These are phyloP conservation scores for Eucalyptus pauciflora DNA, from an alignment of 345 rosid species.

Conservation along the genomic window DNA sequence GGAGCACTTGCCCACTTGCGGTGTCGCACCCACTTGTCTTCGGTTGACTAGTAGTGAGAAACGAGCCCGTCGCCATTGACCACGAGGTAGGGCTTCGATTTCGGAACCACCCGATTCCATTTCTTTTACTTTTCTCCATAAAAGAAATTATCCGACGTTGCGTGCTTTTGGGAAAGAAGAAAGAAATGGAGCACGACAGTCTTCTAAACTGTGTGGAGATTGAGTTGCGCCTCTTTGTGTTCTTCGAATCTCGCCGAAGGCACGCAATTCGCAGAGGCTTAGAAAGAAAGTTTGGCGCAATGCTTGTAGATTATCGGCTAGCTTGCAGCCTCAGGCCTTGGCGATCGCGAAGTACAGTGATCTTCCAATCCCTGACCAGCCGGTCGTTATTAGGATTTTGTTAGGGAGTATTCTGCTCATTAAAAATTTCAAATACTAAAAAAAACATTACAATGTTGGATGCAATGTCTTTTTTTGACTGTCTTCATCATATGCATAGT, in stretches of 20 bases:
- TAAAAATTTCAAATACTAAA: neutral
- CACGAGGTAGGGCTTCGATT: neutral
- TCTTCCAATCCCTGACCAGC: too few relatives aligned
- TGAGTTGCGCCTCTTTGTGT: too few relatives aligned
- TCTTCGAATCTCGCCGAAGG: too few relatives aligned
- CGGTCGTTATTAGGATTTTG: too few relatives aligned
- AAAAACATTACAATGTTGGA: neutral
- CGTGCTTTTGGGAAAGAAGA: neutral
- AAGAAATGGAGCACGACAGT: neutral
- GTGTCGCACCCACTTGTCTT: neutral
- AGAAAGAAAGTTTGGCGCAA: too few relatives aligned
- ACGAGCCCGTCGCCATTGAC: neutral
- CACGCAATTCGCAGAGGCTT: too few relatives aligned
- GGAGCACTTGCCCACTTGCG: neutral
- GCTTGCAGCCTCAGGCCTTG: too few relatives aligned
- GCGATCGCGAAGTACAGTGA: too few relatives aligned
- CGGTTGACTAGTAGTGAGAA: neutral
- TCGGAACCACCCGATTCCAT: neutral
- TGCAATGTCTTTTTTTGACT: neutral
- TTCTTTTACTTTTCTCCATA: neutral
- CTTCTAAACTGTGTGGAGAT: neutral
- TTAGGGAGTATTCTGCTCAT: neutral
- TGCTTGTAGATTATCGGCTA: too few relatives aligned
- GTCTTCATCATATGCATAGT: neutral
- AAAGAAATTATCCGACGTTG: neutral